Evolutionary conservation across 345 rosid genomes (phyloP).

Genomic region (Combretum micranthum): DNA sequence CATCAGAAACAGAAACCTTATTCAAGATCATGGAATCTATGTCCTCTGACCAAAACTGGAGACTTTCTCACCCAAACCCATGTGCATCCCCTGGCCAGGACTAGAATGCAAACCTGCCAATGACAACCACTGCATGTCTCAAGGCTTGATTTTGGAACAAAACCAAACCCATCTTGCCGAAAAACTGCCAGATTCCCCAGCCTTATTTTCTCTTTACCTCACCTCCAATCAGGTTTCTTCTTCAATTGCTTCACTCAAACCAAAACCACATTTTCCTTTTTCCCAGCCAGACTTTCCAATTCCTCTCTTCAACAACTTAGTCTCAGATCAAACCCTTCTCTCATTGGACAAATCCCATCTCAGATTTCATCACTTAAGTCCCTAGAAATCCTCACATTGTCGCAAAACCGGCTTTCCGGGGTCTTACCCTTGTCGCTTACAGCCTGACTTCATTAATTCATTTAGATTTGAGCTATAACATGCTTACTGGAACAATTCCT

Average conservation of each 20-base stretch:
- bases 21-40: conserved; percentile 81
- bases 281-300: conserved; percentile 26
- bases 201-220: conserved; percentile 58
- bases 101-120: conserved; percentile 61
- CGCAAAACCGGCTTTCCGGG: conserved; percentile 68
- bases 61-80: conserved; percentile 60
- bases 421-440: conserved; percentile 42
- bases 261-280: conserved; percentile 41
- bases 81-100: conserved; percentile 82
- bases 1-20: conserved; percentile 56
- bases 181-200: conserved; percentile 52
- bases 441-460: conserved; percentile 42
- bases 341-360: conserved; percentile 63
- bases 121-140: conserved; percentile 65
- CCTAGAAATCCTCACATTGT: conserved; percentile 61
- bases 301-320: conserved; percentile 76
- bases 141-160: conserved; percentile 68
- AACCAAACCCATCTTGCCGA: conserved; percentile 68
- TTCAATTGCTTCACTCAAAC: conserved; percentile 64
- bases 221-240: conserved; percentile 64
- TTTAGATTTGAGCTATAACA: conserved; percentile 77
- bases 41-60: conserved; percentile 72
- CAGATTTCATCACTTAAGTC: conserved; percentile 56
- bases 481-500: conserved; percentile 54
- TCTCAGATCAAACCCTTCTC: conserved; percentile 76